Base-by-base conservation (phyloP, 495 filamentous ascomycete species). In the Penicillium longicatenatum region DNA sequence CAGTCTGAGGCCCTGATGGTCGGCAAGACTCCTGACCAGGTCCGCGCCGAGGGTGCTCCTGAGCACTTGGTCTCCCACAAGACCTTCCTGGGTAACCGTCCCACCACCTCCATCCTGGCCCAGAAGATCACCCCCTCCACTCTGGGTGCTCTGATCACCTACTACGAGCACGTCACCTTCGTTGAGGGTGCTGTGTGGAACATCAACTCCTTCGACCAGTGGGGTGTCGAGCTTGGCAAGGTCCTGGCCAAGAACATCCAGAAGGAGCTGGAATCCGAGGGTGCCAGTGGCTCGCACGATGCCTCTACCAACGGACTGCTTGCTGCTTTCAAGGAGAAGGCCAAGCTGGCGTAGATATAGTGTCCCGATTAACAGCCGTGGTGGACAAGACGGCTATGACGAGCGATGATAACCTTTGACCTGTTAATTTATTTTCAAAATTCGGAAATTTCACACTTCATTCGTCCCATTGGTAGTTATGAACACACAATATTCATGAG, bases 131-230 rank as follows among this genome's bases (percentile, higher is more conserved):
- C 95, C 11, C 94, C 94, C 16, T 88, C 86, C 9, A 92, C 96
- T 57, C 84, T 98, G 54, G 94, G 94, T 65, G 94, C 94, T 24
- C 78, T 98, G 60, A 98, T 98, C 72, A 92, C 90, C 50, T 98
- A 97, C 84, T 98, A 98, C 75, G 94, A 98, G 81, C 94, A 98
- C 76, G 70, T 97, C 46, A 98, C 94, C 57, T 98, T 98, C 79
- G 96, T 91, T 37, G 94, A 98, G 76, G 94, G 94, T 64, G 95
- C 91, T 30, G 75, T 98, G 63, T 98, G 94, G 94, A 95, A 98
- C 77, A 97, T 98, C 82, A 98, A 98, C 85, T 89, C 85, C 64
- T 98, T 98, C 71, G 94, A 98, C 79, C 94, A 98, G 77, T 98
- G 94, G 94, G 94, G 94, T 76, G 94, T 98, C 43, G 94, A 98